phyloP scores from a whole-genome alignment of 2,329 filamentous ascomycete species.

The Beauveria caledonica region DNA sequence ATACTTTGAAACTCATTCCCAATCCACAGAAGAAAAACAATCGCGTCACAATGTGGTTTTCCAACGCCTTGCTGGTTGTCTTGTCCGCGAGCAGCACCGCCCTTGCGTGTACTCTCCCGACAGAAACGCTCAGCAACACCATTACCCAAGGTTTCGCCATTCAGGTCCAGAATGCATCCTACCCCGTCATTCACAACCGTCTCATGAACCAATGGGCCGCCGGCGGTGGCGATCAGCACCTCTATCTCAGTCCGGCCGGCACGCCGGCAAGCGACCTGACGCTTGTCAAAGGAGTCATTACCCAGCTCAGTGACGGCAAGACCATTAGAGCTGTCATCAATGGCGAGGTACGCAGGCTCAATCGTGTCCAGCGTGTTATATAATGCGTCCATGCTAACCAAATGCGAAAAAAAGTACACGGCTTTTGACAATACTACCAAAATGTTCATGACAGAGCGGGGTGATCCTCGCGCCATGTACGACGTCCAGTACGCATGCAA shows the following conservation, averaged over 20 bases:
- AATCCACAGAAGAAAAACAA: not conserved
- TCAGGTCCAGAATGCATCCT: slow-evolving; percentile 29
- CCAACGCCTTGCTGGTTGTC: slow-evolving; percentile 17
- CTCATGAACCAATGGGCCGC: slow-evolving; percentile 28
- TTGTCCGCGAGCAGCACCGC: not conserved
- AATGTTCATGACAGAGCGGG: slow-evolving; percentile 38
- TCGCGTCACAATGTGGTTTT: not conserved
- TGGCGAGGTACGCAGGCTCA: slow-evolving; percentile 30
- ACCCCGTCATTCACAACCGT: slow-evolving; percentile 28
- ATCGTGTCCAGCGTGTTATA: not conserved
- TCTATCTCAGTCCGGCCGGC: slow-evolving; percentile 31
- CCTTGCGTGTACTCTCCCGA: slow-evolving; percentile 25
- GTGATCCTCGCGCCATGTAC: slow-evolving; percentile 33
- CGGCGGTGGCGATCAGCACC: slow-evolving; percentile 31
- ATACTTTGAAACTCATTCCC: not conserved
- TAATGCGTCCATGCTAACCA: not conserved
- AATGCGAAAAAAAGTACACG: slow-evolving; percentile 24
- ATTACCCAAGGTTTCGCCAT: slow-evolving; percentile 28
- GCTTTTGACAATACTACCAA: slow-evolving; percentile 38
- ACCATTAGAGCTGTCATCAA: slow-evolving; percentile 33
- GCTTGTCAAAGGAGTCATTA: slow-evolving; percentile 31
- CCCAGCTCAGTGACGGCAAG: slow-evolving; percentile 15
- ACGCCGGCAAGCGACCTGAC: slow-evolving; percentile 27
- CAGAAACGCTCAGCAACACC: slow-evolving; percentile 21
- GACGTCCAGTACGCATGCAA: slow-evolving; percentile 34